Evolutionary conservation across 495 filamentous ascomycete genomes (phyloP).

Genomic region (Xylaria venustula): DNA sequence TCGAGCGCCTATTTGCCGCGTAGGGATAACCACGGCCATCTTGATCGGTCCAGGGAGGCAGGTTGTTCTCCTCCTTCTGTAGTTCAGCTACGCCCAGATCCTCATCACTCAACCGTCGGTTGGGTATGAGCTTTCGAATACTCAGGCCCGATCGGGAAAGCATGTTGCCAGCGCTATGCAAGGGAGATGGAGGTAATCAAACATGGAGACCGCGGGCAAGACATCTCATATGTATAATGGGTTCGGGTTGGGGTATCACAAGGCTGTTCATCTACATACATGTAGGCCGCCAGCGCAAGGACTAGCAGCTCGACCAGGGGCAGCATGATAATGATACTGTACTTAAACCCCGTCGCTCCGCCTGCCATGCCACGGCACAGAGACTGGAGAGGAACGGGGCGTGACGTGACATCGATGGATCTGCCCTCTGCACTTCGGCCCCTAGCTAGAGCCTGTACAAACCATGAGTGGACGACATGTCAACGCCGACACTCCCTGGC

Average conservation of each 20-base stretch:
- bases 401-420: constrained; percentile 18
- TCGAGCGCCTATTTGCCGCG: constrained; percentile 21
- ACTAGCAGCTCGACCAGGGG: neutral
- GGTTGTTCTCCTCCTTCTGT: constrained; percentile 28
- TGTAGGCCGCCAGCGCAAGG: neutral
- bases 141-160: constrained; percentile 41
- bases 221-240: constrained; percentile 35
- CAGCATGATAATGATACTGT: constrained; percentile 1
- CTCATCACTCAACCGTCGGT: constrained; percentile 31
- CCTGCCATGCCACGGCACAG: constrained; percentile 2
- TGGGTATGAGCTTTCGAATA: constrained; percentile 45
- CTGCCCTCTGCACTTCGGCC: neutral
- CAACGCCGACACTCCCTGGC: neutral
- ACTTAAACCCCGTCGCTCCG: constrained; percentile 8
- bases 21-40: constrained; percentile 29
- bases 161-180: constrained; percentile 31
- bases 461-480: constrained; percentile 5
- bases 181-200: constrained; percentile 22
- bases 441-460: neutral
- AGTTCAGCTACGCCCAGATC: constrained; percentile 31
- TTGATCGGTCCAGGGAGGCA: constrained; percentile 17
- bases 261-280: constrained; percentile 10
- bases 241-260: constrained; percentile 4
- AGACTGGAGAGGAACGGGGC: constrained; percentile 8
- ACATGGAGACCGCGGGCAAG: constrained; percentile 22